These are phyloP conservation scores for Botryococcus braunii DNA, from an alignment of 163 green algal species.

Conservation along the genomic window DNA sequence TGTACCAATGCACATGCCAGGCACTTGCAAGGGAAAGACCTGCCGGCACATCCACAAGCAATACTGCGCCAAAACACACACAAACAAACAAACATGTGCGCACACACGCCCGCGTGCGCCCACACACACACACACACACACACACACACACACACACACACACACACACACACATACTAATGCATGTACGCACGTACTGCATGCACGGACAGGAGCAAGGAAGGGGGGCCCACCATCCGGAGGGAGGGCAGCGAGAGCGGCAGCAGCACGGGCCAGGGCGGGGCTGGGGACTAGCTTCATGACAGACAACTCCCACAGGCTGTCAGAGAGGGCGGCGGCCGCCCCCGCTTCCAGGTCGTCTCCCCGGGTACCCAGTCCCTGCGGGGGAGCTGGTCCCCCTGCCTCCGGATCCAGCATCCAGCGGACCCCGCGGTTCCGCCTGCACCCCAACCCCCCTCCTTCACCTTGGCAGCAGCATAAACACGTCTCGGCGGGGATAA, in stretches of 20 bases:
- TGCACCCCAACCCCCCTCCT: not conserved
- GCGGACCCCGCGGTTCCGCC: conserved; percentile 49
- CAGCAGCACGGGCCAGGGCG: conserved; percentile 35
- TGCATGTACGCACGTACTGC: too few species aligned
- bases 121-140: too few species aligned
- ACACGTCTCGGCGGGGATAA: too few species aligned
- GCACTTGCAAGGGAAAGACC: too few species aligned
- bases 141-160: too few species aligned
- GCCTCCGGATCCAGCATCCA: conserved; percentile 67
- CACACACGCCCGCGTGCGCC: too few species aligned
- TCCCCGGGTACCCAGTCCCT: not conserved
- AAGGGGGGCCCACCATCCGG: conserved; percentile 1
- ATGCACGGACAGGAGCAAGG: too few species aligned
- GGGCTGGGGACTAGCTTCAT: conserved; percentile 69
- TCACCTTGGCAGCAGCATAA: not conserved
- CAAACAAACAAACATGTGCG: too few species aligned
- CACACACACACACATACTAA: too few species aligned
- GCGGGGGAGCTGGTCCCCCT: conserved; percentile 6
- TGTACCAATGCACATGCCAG: too few species aligned
- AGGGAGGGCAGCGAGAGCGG: conserved; percentile 6
- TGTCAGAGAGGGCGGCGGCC: conserved; percentile 36
- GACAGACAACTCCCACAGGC: conserved; percentile 76
- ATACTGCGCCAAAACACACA: too few species aligned
- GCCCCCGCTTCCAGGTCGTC: conserved; percentile 27
- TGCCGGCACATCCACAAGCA: too few species aligned